phyloP scores from a whole-genome alignment of 2,329 filamentous ascomycete genomes.

The Arthrinium phaeospermum region DNA sequence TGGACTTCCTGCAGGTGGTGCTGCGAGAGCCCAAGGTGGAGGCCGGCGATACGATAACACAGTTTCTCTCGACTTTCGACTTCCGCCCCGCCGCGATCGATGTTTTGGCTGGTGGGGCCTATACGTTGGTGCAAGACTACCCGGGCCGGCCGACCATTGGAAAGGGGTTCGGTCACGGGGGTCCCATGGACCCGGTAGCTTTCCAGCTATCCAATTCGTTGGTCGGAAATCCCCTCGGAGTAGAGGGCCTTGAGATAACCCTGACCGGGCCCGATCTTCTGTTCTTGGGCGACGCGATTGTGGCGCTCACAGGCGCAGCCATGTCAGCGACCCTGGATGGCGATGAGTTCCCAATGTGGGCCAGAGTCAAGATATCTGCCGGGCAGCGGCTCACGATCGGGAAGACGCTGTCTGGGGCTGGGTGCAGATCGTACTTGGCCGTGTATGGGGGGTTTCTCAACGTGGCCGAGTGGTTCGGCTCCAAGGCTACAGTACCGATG shows the following conservation, averaged over 20 bases:
- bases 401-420: slow-evolving; percentile 51
- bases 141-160: slow-evolving; percentile 62
- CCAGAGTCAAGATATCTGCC: slow-evolving; percentile 55
- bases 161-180: slow-evolving; percentile 62
- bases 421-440: slow-evolving; percentile 64
- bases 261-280: slow-evolving; percentile 62
- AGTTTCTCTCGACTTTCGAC: slow-evolving; percentile 57
- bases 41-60: slow-evolving; percentile 60
- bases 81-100: slow-evolving; percentile 59
- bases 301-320: slow-evolving; percentile 62
- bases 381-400: slow-evolving; percentile 55
- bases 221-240: slow-evolving; percentile 58
- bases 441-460: slow-evolving; percentile 47
- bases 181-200: slow-evolving; percentile 66
- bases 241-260: slow-evolving; percentile 65
- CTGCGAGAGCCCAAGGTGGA: slow-evolving; percentile 45
- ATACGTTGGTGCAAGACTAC: slow-evolving; percentile 64
- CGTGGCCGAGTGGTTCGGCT: slow-evolving; percentile 63
- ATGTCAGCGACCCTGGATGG: slow-evolving; percentile 59
- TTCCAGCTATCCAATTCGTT: slow-evolving; percentile 64
- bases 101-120: slow-evolving; percentile 60
- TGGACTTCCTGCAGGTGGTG: neutral
- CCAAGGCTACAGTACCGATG: slow-evolving; percentile 63
- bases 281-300: slow-evolving; percentile 59
- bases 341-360: slow-evolving; percentile 58